These are phyloP conservation scores for Yamadazyma sp. DNA, from an alignment of 1,139 yeast species.

Conservation along the genomic window DNA sequence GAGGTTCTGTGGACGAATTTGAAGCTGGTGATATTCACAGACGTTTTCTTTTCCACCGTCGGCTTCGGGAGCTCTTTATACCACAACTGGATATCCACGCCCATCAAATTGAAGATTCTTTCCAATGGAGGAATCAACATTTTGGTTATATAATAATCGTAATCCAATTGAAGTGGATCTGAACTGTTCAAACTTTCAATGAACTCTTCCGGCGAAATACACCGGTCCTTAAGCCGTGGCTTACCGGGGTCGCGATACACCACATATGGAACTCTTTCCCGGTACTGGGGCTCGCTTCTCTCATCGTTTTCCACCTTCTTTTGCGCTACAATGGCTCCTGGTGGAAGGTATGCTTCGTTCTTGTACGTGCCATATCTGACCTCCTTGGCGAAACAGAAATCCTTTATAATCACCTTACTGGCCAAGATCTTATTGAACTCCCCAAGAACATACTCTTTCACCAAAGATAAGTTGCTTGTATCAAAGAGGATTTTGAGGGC, in stretches of 20 bases:
- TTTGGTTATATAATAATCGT: conserved; percentile 80
- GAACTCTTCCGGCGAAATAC: conserved; percentile 75
- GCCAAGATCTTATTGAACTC: conserved; percentile 66
- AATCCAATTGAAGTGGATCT: conserved; percentile 56
- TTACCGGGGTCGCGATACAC: conserved; percentile 70
- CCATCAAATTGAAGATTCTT: conserved; percentile 76
- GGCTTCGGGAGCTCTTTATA: conserved; percentile 62
- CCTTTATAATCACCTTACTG: conserved; percentile 67
- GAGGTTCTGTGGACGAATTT: conserved; percentile 18
- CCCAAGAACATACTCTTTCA: conserved; percentile 60
- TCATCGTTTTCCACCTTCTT: conserved; percentile 62
- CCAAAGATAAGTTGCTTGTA: conserved; percentile 65
- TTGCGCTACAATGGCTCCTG: conserved; percentile 83
- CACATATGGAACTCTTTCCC: conserved; percentile 84
- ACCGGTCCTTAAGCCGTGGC: conserved; percentile 70
- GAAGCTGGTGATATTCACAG: conserved; percentile 14
- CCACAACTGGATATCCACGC: conserved; percentile 81
- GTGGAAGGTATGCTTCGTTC: conserved; percentile 70
- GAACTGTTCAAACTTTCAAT: conserved; percentile 36
- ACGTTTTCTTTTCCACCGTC: conserved; percentile 2
- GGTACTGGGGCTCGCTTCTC: conserved; percentile 80
- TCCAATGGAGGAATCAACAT: conserved; percentile 88
- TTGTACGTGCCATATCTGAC: conserved; percentile 84
- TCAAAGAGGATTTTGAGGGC: conserved; percentile 68
- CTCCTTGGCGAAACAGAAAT: conserved; percentile 90